phyloP scores from a whole-genome alignment of 306 rosid genomes.

The Cucumis cinereus region DNA sequence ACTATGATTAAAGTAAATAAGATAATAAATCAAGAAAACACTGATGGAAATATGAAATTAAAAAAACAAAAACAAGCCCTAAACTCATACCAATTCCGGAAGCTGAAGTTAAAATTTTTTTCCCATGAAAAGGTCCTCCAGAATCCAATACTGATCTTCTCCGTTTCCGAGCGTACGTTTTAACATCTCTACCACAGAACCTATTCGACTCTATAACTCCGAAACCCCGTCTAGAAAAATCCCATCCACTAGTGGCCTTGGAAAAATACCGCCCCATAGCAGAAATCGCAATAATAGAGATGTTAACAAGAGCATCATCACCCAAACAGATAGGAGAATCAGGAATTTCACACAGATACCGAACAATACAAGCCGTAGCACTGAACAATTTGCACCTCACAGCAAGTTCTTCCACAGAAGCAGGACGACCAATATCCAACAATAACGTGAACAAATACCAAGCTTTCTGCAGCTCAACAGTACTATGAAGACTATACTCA shows the following conservation, averaged over 20 bases:
- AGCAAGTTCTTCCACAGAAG: constrained; percentile 10
- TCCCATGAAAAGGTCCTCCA: not conserved
- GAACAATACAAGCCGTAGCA: constrained; percentile 11
- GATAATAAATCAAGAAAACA: not conserved
- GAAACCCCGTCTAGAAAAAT: not conserved
- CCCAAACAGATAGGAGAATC: constrained; percentile 10
- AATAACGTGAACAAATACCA: constrained; percentile 14
- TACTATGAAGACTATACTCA: not conserved
- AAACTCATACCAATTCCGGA: constrained; percentile 11
- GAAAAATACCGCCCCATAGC: constrained; percentile 9
- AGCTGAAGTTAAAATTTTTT: constrained; percentile 8
- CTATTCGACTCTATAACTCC: not conserved
- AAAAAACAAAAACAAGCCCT: not conserved
- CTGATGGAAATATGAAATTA: not conserved
- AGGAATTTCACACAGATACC: constrained; percentile 13
- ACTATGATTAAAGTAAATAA: not conserved
- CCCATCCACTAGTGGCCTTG: not conserved
- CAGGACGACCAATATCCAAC: constrained; percentile 9
- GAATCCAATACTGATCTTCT: not conserved
- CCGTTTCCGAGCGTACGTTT: constrained; percentile 14
- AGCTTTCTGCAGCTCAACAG: constrained; percentile 16
- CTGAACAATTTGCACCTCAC: constrained; percentile 10
- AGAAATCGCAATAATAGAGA: not conserved
- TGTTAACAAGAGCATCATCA: constrained; percentile 9
- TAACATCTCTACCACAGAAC: not conserved